Conservation (phyloP, 805 yeast genomes). For the Sungouiozyma ichnusensis region DNA sequence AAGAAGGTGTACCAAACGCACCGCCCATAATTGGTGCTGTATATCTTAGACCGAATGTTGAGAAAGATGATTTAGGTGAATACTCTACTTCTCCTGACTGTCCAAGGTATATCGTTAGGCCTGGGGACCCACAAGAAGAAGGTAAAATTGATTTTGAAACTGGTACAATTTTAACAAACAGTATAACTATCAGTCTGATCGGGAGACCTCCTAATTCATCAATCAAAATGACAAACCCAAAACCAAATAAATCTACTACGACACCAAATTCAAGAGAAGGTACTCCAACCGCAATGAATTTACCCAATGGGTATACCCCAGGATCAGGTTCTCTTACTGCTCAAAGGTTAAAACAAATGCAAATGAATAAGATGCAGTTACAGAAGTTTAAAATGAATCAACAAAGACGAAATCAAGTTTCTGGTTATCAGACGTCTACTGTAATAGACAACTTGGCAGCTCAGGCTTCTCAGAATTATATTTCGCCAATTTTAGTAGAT, state of each 20-base stretch:
- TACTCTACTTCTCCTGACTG: slow-evolving; percentile 42
- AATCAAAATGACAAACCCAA: slow-evolving; percentile 12
- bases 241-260: slow-evolving; percentile 6
- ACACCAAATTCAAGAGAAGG: neutral
- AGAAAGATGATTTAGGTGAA: slow-evolving; percentile 77
- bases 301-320: neutral
- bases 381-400: slow-evolving; percentile 15
- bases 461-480: slow-evolving; percentile 17
- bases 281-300: neutral
- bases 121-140: slow-evolving; percentile 32
- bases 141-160: slow-evolving; percentile 27
- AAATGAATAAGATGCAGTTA: slow-evolving; percentile 15
- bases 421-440: slow-evolving; percentile 18
- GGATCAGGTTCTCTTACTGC: slow-evolving; percentile 10
- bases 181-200: slow-evolving; percentile 12
- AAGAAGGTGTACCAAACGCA: slow-evolving; percentile 69
- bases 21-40: slow-evolving; percentile 93
- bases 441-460: slow-evolving; percentile 20
- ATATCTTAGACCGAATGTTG: slow-evolving; percentile 62
- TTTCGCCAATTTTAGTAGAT: slow-evolving; percentile 20
- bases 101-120: slow-evolving; percentile 35
- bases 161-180: slow-evolving; percentile 21
- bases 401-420: slow-evolving; percentile 11
- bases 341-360: slow-evolving; percentile 18
- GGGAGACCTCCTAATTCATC: slow-evolving; percentile 17